These are phyloP conservation scores for Ogataea glucozyma DNA, from an alignment of 805 yeast genomes.

Conservation along the genomic window DNA sequence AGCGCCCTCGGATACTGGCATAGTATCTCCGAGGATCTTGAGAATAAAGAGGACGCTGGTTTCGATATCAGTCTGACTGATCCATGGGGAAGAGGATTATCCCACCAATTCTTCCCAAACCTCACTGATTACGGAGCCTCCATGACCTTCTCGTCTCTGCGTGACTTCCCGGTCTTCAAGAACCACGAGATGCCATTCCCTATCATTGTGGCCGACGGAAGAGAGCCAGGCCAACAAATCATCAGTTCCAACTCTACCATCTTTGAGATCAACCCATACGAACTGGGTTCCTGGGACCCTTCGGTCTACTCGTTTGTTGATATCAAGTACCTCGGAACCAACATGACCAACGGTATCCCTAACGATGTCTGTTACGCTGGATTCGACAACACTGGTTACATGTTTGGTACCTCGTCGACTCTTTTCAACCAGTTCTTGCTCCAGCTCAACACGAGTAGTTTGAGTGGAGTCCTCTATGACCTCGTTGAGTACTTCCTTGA, in stretches of 20 bases:
- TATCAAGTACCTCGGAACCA: constrained; percentile 68
- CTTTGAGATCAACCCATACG: constrained; percentile 64
- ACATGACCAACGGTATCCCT: constrained; percentile 60
- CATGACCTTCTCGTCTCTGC: constrained; percentile 55
- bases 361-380: constrained; percentile 58
- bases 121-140: constrained; percentile 64
- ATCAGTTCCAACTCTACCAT: constrained; percentile 68
- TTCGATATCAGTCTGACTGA: constrained; percentile 69
- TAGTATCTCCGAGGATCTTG: constrained; percentile 53
- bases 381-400: constrained; percentile 78
- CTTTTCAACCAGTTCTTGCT: constrained; percentile 70
- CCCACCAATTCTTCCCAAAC: constrained; percentile 70
- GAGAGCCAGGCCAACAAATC: constrained; percentile 60
- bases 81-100: constrained; percentile 75
- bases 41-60: constrained; percentile 60
- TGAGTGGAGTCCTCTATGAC: constrained; percentile 47
- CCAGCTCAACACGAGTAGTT: constrained; percentile 54
- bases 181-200: constrained; percentile 73
- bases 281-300: constrained; percentile 89
- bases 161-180: constrained; percentile 60
- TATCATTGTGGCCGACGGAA: constrained; percentile 62
- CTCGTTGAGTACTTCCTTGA: constrained; percentile 47
- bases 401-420: constrained; percentile 81
- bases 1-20: constrained; percentile 54
- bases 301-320: constrained; percentile 64